phyloP scores from a whole-genome alignment of 495 filamentous ascomycete species.

The Thermochaetoides thermophila region DNA sequence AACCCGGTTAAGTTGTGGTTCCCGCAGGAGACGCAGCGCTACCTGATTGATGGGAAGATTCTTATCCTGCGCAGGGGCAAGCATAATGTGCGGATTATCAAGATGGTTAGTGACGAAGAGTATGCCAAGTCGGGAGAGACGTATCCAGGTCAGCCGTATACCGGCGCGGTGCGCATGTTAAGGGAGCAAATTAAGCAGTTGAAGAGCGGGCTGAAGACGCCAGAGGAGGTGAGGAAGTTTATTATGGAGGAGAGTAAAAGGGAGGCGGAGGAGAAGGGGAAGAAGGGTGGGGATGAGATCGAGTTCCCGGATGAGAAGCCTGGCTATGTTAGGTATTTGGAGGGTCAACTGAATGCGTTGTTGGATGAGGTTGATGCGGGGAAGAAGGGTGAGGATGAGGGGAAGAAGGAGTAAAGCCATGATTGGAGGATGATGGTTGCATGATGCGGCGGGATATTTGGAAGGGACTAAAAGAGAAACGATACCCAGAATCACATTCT shows the following conservation, averaged over 20 bases:
- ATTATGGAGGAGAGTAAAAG: constrained; percentile 7
- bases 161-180: constrained; percentile 22
- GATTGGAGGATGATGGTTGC: too few relatives aligned
- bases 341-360: constrained; percentile 8
- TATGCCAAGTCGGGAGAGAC: constrained; percentile 30
- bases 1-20: constrained; percentile 45
- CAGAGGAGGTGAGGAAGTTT: constrained; percentile 5
- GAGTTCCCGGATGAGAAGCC: constrained; percentile 15
- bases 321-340: background rate
- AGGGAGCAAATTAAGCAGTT: constrained; percentile 11
- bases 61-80: constrained; percentile 66
- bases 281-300: constrained; percentile 2
- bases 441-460: too few relatives aligned
- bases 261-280: constrained; percentile 29
- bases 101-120: constrained; percentile 57
- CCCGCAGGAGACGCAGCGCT: constrained; percentile 40
- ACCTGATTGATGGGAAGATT: constrained; percentile 45
- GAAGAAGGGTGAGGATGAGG: background rate
- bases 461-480: constrained; percentile 2
- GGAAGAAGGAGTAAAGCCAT: background rate
- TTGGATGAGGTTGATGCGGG: constrained; percentile 4
- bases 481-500: background rate
- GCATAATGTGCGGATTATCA: constrained; percentile 60
- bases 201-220: constrained; percentile 4
- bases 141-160: constrained; percentile 30